Base-by-base conservation (phyloP, 768 basidiomycete species). In the Saitozyma sp. region DNA sequence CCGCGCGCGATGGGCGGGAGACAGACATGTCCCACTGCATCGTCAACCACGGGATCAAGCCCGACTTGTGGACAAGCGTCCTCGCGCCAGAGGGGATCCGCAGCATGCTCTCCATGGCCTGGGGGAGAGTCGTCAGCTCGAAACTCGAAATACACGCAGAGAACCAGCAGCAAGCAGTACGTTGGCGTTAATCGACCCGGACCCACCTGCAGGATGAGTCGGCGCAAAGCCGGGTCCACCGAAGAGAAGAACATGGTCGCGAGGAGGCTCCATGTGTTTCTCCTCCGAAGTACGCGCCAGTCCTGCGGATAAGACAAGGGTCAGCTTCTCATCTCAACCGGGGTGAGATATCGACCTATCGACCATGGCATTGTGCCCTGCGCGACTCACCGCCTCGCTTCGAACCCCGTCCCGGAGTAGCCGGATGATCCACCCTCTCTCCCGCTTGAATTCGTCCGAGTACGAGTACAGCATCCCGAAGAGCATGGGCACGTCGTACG, bases 221-320 rank as follows among this genome's bases (percentile, higher is more conserved):
- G 80, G 14, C 88, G 83, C 64, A 90, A 70, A 0, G 80, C 56
- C 0, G 71, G 62, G 59, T 92, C 89, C 3, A 81, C 76, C 0
- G 85, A 85, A 62, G 86, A 86, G 66, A 91, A 88, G 79, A 88
- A 92, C 54, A 93, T 75, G 62, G 89, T 91, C 1, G 91, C 88
- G 2, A 95, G 79, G 38, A 95, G 81, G 65, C 92, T 91, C 89
- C 91, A 95, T 0, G 90, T 91, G 72, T 92, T 90, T 37, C 93
- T 81, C 50, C 91, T 83, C 69, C 87, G 87, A 58, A 94, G 77
- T 2, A 92, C 84, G 40, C 83, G 83, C 92, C 93, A 96, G 70
- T 97, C 93, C 48, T 86, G 84, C 0, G 20, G 17, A 46, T 83
- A 82, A 53, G 29, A 5, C 29, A 29, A 29, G 29, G 29, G 29